phyloP scores from a whole-genome alignment of 2,329 filamentous ascomycete genomes.

The Sarocladiaceae sp. region DNA sequence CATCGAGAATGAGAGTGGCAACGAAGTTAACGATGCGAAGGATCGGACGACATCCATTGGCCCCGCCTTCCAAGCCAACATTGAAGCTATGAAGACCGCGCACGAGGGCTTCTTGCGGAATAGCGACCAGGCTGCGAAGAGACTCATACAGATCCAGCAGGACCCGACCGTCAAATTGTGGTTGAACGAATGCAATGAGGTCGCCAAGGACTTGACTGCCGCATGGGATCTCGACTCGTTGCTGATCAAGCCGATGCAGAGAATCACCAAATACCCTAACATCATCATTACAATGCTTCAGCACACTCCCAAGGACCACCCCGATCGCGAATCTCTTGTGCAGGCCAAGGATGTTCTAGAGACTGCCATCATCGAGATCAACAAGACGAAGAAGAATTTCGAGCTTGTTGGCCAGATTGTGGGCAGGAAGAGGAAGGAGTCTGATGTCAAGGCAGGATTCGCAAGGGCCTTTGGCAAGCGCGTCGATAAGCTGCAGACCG shows the following conservation, averaged over 20 bases:
- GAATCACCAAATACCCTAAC: conserved; percentile 89
- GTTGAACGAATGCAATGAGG: conserved; percentile 89
- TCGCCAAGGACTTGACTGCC: conserved; percentile 84
- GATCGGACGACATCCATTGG: conserved; percentile 51
- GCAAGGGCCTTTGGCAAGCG: conserved; percentile 87
- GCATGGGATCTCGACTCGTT: conserved; percentile 95
- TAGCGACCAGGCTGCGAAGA: conserved; percentile 58
- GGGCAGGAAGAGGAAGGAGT: conserved; percentile 79
- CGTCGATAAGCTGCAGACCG: conserved; percentile 75
- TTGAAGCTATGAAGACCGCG: conserved; percentile 55
- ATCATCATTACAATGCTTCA: conserved; percentile 77
- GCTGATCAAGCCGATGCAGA: conserved; percentile 95
- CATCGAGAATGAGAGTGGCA: conserved; percentile 20
- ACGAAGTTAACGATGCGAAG: conserved; percentile 42
- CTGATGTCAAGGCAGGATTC: conserved; percentile 77
- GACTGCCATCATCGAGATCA: conserved; percentile 77
- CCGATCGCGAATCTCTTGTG: conserved; percentile 66
- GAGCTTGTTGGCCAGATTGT: conserved; percentile 90
- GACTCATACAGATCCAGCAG: conserved; percentile 58
- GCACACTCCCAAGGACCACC: conserved; percentile 76
- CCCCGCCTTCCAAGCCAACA: conserved; percentile 49
- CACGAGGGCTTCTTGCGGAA: conserved; percentile 62
- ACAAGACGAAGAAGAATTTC: conserved; percentile 92
- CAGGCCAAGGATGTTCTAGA: conserved; percentile 50
- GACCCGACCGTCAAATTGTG: conserved; percentile 70